Evolutionary conservation across 352 stramenopile genomes (phyloP).

Genomic region (Globisporangium nunn): DNA sequence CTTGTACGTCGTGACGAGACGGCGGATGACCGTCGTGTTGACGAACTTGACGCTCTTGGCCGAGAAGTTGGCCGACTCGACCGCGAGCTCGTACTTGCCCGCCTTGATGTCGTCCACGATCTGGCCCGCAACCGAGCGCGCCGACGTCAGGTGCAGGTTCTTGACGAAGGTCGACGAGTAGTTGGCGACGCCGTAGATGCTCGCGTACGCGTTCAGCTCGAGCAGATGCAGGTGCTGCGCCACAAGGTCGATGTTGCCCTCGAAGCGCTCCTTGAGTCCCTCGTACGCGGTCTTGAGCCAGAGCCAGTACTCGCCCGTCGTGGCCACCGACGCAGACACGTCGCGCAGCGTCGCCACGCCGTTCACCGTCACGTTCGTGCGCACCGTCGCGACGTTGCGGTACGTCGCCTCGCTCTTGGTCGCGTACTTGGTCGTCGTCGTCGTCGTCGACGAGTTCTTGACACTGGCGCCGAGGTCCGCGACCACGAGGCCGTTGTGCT

Average conservation of each 20-base stretch:
- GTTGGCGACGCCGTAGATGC: slow-evolving; percentile 38
- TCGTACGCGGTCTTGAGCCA: slow-evolving; percentile 57
- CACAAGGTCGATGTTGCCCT: slow-evolving; percentile 54
- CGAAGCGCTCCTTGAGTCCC: slow-evolving; percentile 42
- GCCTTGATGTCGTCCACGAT: slow-evolving; percentile 39
- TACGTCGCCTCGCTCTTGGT: slow-evolving; percentile 24
- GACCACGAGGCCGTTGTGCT: slow-evolving; percentile 42
- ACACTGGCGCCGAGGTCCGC: slow-evolving; percentile 21
- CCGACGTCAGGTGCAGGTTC: slow-evolving; percentile 45
- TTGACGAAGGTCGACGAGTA: slow-evolving; percentile 41
- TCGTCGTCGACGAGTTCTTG: slow-evolving; percentile 1
- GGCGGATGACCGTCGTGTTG: slow-evolving; percentile 32
- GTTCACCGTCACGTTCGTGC: slow-evolving; percentile 38
- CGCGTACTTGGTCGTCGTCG: slow-evolving; percentile 14
- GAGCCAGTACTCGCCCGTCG: slow-evolving; percentile 51
- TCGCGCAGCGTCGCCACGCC: slow-evolving; percentile 27
- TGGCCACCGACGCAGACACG: slow-evolving; percentile 28
- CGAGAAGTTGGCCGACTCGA: slow-evolving; percentile 34
- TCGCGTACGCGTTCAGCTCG: slow-evolving; percentile 54
- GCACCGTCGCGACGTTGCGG: slow-evolving; percentile 27
- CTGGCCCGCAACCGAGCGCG: slow-evolving; percentile 39
- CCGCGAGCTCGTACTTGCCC: slow-evolving; percentile 37
- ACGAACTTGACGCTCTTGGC: slow-evolving; percentile 24
- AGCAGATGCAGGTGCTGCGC: slow-evolving; percentile 53
- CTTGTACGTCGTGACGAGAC: slow-evolving; percentile 24